phyloP scores from a whole-genome alignment of 441 rosid species.

The Euphorbia neoarborescens region DNA sequence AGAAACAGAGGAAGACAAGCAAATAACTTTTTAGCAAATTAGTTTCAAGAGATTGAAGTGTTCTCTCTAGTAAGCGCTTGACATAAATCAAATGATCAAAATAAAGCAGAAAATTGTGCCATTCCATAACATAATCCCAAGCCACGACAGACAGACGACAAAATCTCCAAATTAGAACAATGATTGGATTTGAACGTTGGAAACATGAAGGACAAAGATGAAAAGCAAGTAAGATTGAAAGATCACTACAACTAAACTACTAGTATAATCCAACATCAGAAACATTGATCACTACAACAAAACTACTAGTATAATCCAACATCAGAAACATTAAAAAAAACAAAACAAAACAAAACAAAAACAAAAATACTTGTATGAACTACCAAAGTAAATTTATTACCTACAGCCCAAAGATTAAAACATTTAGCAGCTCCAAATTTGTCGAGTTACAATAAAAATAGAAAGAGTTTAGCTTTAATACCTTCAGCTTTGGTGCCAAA shows the following conservation, averaged over 20 bases:
- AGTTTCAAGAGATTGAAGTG: neutral
- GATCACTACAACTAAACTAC: no score
- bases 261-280: neutral
- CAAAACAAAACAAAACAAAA: neutral
- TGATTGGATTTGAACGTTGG: neutral
- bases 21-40: neutral
- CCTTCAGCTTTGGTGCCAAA: slow-evolving; percentile 72
- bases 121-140: neutral
- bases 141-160: neutral
- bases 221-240: neutral
- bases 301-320: neutral
- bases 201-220: neutral
- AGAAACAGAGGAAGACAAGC: neutral
- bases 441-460: slow-evolving; percentile 4
- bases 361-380: no score
- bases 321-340: neutral
- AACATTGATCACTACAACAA: no score
- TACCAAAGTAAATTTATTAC: no score
- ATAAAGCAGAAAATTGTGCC: neutral
- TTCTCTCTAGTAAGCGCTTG: neutral
- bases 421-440: neutral
- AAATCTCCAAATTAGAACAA: neutral
- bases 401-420: neutral
- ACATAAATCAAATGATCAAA: neutral
- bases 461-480: slow-evolving; percentile 19